Base-by-base conservation (phyloP, 2,329 filamentous ascomycete species). In the Berkeleyomyces basicola region DNA sequence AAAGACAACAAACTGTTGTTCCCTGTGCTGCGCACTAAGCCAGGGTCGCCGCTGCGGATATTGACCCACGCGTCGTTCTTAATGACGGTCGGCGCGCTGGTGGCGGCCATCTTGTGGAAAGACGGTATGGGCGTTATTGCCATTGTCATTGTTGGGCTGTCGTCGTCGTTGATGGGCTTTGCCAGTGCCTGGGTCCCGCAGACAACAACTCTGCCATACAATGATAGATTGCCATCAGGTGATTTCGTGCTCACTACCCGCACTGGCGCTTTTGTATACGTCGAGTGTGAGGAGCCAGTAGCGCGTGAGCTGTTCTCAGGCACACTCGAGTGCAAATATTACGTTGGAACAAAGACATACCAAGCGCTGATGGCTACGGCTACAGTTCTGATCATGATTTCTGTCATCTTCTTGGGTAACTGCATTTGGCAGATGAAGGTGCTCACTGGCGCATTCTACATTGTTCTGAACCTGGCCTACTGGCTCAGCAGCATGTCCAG, bases 221-320 rank as follows among this genome's bases (percentile, higher is more conserved):
- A 70, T 5, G 75, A 76, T 39, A 69, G 74, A 23, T 77, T 82
- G 0, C 82, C 81, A 1, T 67, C 67, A 2, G 82, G 81, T 1
- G 82, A 85, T 66, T 76, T 85, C n/a, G 76, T 84, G 37, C 83
- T 85, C 62, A 76, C 79, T 37, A 84, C 82, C 0, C 77, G 81
- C 4, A 78, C 81, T 66, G 82, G 82, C 1, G 81, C 79, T 1
- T 83, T 85, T 66, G 69, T 85, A 1, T 72, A 83, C 5, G 72
- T 85, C 14, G 73, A 74, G 55, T 84, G 82, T 67, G 76, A 77
- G 4, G 82, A 85, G 69, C 77, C 82, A 40, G 78, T 85, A 1
- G 79, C 81, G 1, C 76, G 82, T n/a, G 82, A 85, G 68, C 74
- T 85, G 0, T 85, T 84, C 70, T 77, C 76, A 0, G 81, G 81